A percentile compares a stretch with the other conserved stretches of the same genome.
Conservation (phyloP, 2,329 filamentous ascomycete genomes). For the Colletotrichum lentis region DNA sequence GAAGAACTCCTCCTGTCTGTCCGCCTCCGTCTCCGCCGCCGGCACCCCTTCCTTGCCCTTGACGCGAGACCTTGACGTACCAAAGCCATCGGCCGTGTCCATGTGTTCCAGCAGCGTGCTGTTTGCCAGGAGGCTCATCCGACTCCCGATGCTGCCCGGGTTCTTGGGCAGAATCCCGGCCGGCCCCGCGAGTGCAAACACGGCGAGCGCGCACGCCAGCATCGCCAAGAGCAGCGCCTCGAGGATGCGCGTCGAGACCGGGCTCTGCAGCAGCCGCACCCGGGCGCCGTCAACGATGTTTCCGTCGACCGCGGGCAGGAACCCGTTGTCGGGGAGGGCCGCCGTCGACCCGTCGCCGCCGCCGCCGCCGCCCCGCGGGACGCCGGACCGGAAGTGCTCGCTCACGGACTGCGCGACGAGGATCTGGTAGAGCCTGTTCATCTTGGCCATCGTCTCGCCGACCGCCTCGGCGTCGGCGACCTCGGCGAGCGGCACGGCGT, state of each 20-base stretch:
- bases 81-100: background rate
- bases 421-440: background rate
- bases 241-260: background rate
- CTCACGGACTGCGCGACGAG: background rate
- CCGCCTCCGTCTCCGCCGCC: background rate
- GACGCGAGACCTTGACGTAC: background rate
- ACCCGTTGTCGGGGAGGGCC: background rate
- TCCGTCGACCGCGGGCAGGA: background rate
- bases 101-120: background rate
- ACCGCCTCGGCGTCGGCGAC: no score
- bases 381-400: background rate
- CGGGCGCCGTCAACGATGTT: background rate
- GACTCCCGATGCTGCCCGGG: background rate
- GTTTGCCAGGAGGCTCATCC: background rate
- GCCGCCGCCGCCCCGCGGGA: background rate
- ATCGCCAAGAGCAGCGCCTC: background rate
- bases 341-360: no score
- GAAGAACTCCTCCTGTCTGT: background rate
- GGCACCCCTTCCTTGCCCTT: background rate
- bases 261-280: background rate
- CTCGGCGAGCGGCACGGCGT: background rate
- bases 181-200: background rate
- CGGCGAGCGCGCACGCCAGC: background rate
- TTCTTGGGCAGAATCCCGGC: background rate
- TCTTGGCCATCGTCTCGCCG: background rate